Evolutionary conservation across 2,329 filamentous ascomycete species (phyloP).

Genomic region (Colletotrichum orbiculare): DNA sequence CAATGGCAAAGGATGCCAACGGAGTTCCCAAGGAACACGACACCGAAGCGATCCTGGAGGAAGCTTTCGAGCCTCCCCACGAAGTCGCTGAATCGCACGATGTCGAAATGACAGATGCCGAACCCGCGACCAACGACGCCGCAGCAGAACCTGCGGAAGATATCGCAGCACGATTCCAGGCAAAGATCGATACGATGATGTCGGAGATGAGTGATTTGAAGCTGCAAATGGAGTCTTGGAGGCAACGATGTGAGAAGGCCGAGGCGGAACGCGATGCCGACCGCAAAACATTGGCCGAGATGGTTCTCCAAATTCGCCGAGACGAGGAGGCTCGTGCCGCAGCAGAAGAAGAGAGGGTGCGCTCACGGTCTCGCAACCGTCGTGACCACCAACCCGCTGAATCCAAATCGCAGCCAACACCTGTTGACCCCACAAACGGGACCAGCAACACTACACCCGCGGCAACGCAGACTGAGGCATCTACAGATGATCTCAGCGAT

Average conservation of each 20-base stretch:
- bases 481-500: constrained; percentile 50
- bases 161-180: constrained; percentile 65
- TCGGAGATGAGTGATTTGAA: constrained; percentile 84
- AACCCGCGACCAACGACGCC: constrained; percentile 39
- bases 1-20: constrained; percentile 49
- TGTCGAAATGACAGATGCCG: constrained; percentile 38
- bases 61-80: constrained; percentile 57
- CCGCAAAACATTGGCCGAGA: constrained; percentile 82
- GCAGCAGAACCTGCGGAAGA: constrained; percentile 49
- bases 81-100: constrained; percentile 46
- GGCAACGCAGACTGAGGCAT: constrained; percentile 35
- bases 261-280: constrained; percentile 80
- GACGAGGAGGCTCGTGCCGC: constrained; percentile 68
- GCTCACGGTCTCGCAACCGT: constrained; percentile 48
- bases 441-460: constrained; percentile 24
- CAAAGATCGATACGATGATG: constrained; percentile 80
- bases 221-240: constrained; percentile 82
- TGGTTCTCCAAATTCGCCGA: constrained; percentile 84
- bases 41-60: constrained; percentile 55
- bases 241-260: constrained; percentile 80
- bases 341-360: constrained; percentile 49
- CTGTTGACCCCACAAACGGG: constrained; percentile 15
- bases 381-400: constrained; percentile 29
- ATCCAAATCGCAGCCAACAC: constrained; percentile 2
- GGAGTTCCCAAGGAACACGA: constrained; percentile 49